Evolutionary conservation across 192 early-diverging fungal species (phyloP).

Genomic region (Rhizophagus clarus): DNA sequence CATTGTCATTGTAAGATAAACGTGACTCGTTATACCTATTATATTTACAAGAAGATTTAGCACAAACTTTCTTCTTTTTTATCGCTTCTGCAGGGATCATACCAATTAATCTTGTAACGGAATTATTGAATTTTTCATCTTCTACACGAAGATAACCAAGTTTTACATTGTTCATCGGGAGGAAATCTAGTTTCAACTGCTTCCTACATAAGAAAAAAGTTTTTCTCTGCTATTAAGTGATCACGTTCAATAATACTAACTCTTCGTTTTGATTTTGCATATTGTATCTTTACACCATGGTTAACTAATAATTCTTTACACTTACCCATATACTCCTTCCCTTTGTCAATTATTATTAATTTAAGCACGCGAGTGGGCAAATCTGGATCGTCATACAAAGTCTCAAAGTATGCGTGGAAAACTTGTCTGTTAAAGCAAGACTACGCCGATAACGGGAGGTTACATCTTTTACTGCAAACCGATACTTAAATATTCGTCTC

Average conservation of each 20-base stretch:
- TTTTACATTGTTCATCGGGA: not conserved
- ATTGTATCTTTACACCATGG: not conserved
- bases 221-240: not conserved
- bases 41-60: too few relatives aligned
- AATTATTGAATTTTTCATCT: not conserved
- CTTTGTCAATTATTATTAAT: not conserved
- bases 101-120: not conserved
- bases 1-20: too few relatives aligned
- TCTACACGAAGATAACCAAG: not conserved
- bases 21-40: too few relatives aligned
- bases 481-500: too few relatives aligned
- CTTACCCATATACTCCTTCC: not conserved
- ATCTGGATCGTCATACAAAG: too few relatives aligned
- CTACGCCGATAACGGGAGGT: too few relatives aligned
- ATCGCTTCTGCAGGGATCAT: too few relatives aligned
- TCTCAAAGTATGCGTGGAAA: too few relatives aligned
- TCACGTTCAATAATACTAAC: conserved; percentile 8
- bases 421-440: too few relatives aligned
- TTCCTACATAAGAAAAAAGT: not conserved
- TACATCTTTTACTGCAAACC: too few relatives aligned
- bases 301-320: not conserved
- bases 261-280: not conserved
- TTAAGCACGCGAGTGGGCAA: too few relatives aligned
- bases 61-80: too few relatives aligned
- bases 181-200: not conserved